phyloP scores from a whole-genome alignment of 73 alveolate species.

The Paramecium octaurelia region DNA sequence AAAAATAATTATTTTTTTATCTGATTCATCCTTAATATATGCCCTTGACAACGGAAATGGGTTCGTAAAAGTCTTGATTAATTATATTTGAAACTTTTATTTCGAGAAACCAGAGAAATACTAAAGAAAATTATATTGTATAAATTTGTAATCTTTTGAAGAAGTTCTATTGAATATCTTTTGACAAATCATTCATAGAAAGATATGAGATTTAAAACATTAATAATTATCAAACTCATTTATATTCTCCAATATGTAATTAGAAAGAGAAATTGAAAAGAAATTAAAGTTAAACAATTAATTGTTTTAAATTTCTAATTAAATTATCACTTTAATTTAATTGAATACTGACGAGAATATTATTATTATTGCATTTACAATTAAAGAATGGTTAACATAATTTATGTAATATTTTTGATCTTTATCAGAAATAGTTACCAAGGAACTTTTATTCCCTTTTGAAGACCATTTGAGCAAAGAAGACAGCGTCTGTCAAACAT shows the following conservation, averaged over 20 bases:
- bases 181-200: neutral
- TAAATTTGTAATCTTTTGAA: neutral
- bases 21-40: neutral
- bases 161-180: neutral
- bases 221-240: neutral
- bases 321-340: neutral
- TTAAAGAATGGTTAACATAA: neutral
- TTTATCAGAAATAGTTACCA: slow-evolving; percentile 28
- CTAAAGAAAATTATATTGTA: neutral
- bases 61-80: neutral
- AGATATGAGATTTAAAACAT: neutral
- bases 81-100: neutral
- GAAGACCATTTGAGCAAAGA: slow-evolving; percentile 10
- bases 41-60: neutral
- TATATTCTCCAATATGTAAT: neutral
- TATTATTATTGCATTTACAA: neutral
- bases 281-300: neutral
- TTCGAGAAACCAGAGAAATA: neutral
- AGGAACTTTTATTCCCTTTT: neutral
- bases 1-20: neutral
- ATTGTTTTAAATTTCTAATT: neutral
- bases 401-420: neutral
- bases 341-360: neutral
- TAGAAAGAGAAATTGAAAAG: neutral
- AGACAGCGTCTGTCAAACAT: slow-evolving; percentile 18